These are phyloP conservation scores for Gentiana macrophylla DNA, from an alignment of 257 asterid genomes.

Conservation along the genomic window DNA sequence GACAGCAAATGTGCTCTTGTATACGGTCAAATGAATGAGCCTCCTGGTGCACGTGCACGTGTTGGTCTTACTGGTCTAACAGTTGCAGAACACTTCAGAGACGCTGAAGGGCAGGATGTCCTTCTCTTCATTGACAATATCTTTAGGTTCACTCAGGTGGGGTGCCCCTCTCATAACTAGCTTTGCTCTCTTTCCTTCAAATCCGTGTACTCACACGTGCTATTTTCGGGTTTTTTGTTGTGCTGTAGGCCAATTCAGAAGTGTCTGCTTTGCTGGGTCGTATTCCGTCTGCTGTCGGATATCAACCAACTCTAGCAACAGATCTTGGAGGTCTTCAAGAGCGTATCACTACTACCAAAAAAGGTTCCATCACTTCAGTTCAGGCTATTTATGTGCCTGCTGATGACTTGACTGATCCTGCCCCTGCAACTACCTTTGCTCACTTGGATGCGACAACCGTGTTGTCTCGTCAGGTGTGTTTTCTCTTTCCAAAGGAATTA, in stretches of 20 bases:
- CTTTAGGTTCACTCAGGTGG: slow-evolving; percentile 93
- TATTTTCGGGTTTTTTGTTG: not conserved
- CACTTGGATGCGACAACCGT: slow-evolving; percentile 99
- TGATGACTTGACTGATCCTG: slow-evolving; percentile 99
- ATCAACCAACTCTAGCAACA: slow-evolving; percentile 96
- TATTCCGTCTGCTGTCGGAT: slow-evolving; percentile 99
- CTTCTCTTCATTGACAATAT: slow-evolving; percentile 97
- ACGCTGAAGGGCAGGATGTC: slow-evolving; percentile 99
- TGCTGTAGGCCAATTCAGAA: slow-evolving; percentile 84
- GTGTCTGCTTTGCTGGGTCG: slow-evolving; percentile 99
- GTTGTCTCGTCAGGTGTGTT: slow-evolving; percentile 74
- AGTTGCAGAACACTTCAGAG: slow-evolving; percentile 98
- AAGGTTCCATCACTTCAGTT: slow-evolving; percentile 95
- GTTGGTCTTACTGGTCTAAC: slow-evolving; percentile 98
- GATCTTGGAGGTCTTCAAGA: slow-evolving; percentile 99
- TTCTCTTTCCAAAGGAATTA: too few species aligned
- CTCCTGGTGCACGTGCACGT: slow-evolving; percentile 99
- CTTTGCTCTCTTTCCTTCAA: too few species aligned
- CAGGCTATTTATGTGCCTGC: slow-evolving; percentile 99
- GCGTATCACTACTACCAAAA: slow-evolving; percentile 92
- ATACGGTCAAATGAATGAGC: slow-evolving; percentile 99
- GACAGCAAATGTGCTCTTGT: slow-evolving; percentile 98
- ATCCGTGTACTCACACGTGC: too few species aligned
- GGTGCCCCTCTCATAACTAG: not conserved
- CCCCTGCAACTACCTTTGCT: slow-evolving; percentile 99